phyloP scores from a whole-genome alignment of 257 asterid genomes.

The Capsicum pubescens region DNA sequence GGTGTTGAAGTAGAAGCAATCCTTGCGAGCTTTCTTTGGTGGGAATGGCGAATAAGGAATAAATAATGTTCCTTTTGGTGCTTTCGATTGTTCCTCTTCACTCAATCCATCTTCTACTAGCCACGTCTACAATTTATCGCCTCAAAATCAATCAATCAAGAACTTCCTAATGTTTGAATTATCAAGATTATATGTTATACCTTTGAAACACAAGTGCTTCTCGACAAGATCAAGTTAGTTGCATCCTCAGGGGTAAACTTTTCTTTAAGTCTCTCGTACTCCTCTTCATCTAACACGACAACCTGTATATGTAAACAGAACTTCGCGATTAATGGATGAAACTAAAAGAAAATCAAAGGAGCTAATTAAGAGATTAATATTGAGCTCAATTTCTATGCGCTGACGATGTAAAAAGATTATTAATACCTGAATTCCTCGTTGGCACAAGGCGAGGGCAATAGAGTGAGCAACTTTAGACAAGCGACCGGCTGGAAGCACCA shows the following conservation, averaged over 20 bases:
- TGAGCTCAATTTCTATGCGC: not conserved
- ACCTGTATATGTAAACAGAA: not conserved
- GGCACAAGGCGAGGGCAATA: not conserved
- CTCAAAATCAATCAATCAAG: not conserved
- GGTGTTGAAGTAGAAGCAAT: constrained; percentile 35
- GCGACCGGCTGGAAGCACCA: constrained; percentile 33
- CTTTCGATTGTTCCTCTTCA: not conserved
- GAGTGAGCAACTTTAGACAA: not conserved
- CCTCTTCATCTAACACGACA: not conserved
- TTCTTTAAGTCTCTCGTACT: not conserved
- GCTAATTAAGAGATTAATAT: not conserved
- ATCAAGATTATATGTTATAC: not conserved
- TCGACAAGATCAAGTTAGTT: constrained; percentile 28
- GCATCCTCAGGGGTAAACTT: constrained; percentile 25
- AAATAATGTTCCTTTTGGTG: constrained; percentile 7
- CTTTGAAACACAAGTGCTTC: constrained; percentile 32
- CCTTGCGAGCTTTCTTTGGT: not conserved
- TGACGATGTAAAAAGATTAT: not conserved
- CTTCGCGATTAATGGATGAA: not conserved
- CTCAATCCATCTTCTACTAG: constrained; percentile 44
- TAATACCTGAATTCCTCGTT: constrained; percentile 24
- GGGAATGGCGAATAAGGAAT: not conserved
- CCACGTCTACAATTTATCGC: constrained; percentile 38
- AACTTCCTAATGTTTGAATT: not conserved
- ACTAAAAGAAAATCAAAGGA: not conserved